Evolutionary conservation across 345 rosid species (phyloP), one percentile per base, ranked within the genome.

Genomic region (Limnanthes douglasii): DNA sequence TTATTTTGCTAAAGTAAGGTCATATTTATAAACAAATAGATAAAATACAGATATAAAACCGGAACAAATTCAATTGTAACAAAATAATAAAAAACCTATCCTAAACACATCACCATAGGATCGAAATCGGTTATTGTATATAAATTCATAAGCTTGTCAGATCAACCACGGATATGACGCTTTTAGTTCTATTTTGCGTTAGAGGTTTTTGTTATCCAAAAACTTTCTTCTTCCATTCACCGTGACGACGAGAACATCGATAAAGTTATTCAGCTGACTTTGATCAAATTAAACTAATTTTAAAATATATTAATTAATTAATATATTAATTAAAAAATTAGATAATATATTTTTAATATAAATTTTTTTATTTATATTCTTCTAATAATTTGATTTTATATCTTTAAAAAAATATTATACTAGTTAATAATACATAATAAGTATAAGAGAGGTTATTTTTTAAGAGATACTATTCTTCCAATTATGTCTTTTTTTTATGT

Each of bases 81-180:
- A n/a, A n/a, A n/a, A n/a, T n/a, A n/a, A n/a, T n/a, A n/a, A n/a
- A n/a, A n/a, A n/a, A n/a, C n/a, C n/a, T n/a, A n/a, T n/a, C n/a
- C n/a, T n/a, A n/a, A n/a, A n/a, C n/a, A n/a, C n/a, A n/a, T 41
- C 85, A 77, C 92, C 92, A 78, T 15, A 78, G 60, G 36, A 74
- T 56, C 18, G 53, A 60, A 61, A 70, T 76, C 24, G 86, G 77
- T 50, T 49, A 44, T 57, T 65, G 16, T 46, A 53, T 40, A 81
- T 65, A 37, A 76, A 39, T 51, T 58, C 54, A 36, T 56, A 50
- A 25, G 84, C 86, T 52, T 81, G 57, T 33, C 44, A 31, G 16
- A 60, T 37, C 18, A 38, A 40, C 29, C 86, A 82, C 11, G 64
- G 64, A 45, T 70, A 74, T 42, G 58, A 57, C 21, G 70, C 53